Evolutionary conservation across 176 grass and related monocot genomes (phyloP), one percentile per base, ranked within the genome.

Genomic region (Oryza brachyantha): DNA sequence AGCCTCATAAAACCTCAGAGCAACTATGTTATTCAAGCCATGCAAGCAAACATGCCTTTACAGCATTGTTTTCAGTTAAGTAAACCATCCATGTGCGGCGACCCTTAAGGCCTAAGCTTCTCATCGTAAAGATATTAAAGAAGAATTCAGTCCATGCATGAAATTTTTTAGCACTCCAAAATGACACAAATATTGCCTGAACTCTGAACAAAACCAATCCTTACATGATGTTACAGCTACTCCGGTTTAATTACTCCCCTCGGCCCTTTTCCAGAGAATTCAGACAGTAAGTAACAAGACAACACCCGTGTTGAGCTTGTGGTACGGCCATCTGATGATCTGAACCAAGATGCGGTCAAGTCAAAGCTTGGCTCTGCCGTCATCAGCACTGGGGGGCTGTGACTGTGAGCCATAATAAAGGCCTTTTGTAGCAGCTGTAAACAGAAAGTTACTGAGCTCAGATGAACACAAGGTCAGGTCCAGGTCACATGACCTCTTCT

Each of bases 351-450:
- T 25, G 13, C 13, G 9, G 58, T 73, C 79, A 72, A 38, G 68
- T 73, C 41, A 64, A 73, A 26, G n/a, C 35, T 36, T 36, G 35
- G 19, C 38, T 48, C 14, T 35, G 61, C 41, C n/a, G n/a, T n/a
- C n/a, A 34, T 16, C 67, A 36, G 10, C 37, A 64, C 61, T 66
- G 61, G 29, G 48, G 4, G 14, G n/a, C n/a, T n/a, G n/a, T n/a
- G n/a, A n/a, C 55, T 26, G 27, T 72, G 57, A 72, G 79, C 40
- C 17, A 21, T 55, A 35, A 21, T 55, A 35, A 32, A 61, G 79
- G 19, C 69, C n/a, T 65, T 73, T 52, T 37, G 79, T 64, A 63
- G 54, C 79, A 61, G 68, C 68, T 62, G 57, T 50, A 28, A 52
- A n/a, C 58, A 73, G 59, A 52, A 64, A 68, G 8, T 19, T 36